These are phyloP conservation scores for Pichia californica DNA, from an alignment of 805 yeast species.

Conservation along the genomic window DNA sequence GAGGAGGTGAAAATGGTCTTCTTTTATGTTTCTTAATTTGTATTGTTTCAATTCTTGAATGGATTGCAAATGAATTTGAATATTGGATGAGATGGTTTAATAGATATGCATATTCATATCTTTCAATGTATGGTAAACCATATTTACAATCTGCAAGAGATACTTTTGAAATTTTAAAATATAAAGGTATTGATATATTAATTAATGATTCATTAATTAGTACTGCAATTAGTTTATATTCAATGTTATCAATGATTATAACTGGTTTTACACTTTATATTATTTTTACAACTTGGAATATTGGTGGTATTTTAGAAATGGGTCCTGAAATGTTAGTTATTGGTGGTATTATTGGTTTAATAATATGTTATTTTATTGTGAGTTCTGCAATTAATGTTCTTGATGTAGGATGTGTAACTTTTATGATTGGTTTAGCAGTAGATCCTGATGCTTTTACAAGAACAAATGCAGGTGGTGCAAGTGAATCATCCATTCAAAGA, in stretches of 20 bases:
- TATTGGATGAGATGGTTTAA: conserved; percentile 68
- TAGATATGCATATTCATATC: conserved; percentile 81
- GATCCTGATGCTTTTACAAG: conserved; percentile 70
- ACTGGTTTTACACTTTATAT: conserved; percentile 24
- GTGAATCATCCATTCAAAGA: conserved; percentile 24
- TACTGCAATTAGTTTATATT: conserved; percentile 70
- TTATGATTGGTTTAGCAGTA: conserved; percentile 75
- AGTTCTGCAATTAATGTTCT: conserved; percentile 68
- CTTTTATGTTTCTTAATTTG: conserved; percentile 43
- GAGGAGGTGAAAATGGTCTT: conserved; percentile 24
- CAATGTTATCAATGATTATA: conserved; percentile 53
- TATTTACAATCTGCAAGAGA: conserved; percentile 74
- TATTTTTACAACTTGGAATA: conserved; percentile 3
- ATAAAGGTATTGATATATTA: conserved; percentile 78
- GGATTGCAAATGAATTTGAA: conserved; percentile 41
- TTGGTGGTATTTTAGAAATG: conserved; percentile 11
- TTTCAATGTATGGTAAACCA: conserved; percentile 80
- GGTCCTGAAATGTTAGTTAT: conserved; percentile 23
- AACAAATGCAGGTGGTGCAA: conserved; percentile 31
- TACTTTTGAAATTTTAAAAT: conserved; percentile 70
- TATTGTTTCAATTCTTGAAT: conserved; percentile 54
- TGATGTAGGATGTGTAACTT: conserved; percentile 75
- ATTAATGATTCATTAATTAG: conserved; percentile 79
- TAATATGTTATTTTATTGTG: conserved; percentile 71
- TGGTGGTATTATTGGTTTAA: conserved; percentile 34